phyloP scores from a whole-genome alignment of 148 eudicot species.

The Salicornia ramosissima region DNA sequence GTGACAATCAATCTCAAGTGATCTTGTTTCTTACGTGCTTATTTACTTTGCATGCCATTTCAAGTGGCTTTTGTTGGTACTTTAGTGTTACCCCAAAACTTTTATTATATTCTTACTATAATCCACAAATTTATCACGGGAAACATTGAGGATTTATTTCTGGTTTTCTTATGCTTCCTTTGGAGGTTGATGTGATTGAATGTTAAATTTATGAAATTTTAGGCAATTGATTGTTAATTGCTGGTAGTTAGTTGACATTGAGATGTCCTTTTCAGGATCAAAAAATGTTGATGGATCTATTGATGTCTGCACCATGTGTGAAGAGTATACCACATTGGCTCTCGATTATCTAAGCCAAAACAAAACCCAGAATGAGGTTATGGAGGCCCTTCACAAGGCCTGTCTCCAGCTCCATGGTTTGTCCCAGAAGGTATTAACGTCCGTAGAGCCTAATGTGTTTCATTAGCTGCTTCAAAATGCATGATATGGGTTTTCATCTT shows the following conservation, averaged over 20 bases:
- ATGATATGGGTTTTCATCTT: neutral
- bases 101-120: neutral
- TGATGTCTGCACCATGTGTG: constrained; percentile 56
- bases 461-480: neutral
- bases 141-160: neutral
- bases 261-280: constrained; percentile 16
- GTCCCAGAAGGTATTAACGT: constrained; percentile 45
- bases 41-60: neutral
- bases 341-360: constrained; percentile 51
- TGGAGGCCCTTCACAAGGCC: constrained; percentile 53
- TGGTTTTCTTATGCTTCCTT: neutral
- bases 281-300: constrained; percentile 26
- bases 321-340: constrained; percentile 58
- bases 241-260: constrained; percentile 3
- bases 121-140: neutral
- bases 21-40: neutral
- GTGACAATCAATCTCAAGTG: neutral
- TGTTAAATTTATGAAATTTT: neutral
- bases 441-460: neutral
- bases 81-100: neutral
- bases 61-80: neutral
- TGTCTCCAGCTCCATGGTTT: constrained; percentile 54
- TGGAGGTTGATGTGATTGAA: neutral
- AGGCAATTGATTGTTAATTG: neutral
- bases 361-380: constrained; percentile 60